phyloP scores from a whole-genome alignment of 352 stramenopile species.

The Phytophthora sansomeana region DNA sequence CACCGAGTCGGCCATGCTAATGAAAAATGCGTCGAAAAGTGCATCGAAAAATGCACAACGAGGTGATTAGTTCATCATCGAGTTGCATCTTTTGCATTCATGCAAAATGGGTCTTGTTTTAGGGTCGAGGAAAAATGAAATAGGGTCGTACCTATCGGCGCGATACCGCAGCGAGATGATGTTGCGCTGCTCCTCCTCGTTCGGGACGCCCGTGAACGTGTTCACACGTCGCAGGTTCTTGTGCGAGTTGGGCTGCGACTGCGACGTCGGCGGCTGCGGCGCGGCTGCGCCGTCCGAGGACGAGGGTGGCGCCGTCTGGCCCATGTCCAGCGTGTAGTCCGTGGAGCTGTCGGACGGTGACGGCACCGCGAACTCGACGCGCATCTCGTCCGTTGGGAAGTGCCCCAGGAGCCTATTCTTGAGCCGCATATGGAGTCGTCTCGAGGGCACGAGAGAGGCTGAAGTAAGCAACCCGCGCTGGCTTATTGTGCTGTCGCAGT shows the following conservation, averaged over 20 bases:
- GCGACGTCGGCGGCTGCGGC: slow-evolving; percentile 28
- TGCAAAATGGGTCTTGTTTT: not conserved
- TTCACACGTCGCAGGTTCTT: slow-evolving; percentile 69
- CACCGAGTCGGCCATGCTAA: slow-evolving; percentile 83
- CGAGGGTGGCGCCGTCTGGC: not conserved
- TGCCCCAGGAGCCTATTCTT: slow-evolving; percentile 23
- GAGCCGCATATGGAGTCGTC: slow-evolving; percentile 2
- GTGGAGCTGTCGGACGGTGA: slow-evolving; percentile 65
- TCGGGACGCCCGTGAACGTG: slow-evolving; percentile 69
- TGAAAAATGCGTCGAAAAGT: not conserved
- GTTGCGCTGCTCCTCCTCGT: slow-evolving; percentile 85
- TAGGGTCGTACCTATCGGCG: slow-evolving; percentile 60
- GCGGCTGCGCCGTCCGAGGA: slow-evolving; percentile 6
- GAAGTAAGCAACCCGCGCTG: not conserved
- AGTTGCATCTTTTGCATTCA: not conserved
- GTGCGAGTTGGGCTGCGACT: slow-evolving; percentile 27
- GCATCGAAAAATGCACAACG: slow-evolving; percentile 13
- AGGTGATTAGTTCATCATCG: slow-evolving; percentile 8
- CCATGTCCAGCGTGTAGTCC: slow-evolving; percentile 74
- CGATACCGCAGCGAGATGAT: slow-evolving; percentile 89
- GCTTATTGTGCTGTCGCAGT: not conserved
- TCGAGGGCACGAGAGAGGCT: not conserved
- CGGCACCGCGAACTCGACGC: slow-evolving; percentile 76
- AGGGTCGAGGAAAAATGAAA: not conserved
- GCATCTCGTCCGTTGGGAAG: slow-evolving; percentile 41